Conservation (phyloP, 345 rosid species). For the Eucalyptus curtisii region DNA sequence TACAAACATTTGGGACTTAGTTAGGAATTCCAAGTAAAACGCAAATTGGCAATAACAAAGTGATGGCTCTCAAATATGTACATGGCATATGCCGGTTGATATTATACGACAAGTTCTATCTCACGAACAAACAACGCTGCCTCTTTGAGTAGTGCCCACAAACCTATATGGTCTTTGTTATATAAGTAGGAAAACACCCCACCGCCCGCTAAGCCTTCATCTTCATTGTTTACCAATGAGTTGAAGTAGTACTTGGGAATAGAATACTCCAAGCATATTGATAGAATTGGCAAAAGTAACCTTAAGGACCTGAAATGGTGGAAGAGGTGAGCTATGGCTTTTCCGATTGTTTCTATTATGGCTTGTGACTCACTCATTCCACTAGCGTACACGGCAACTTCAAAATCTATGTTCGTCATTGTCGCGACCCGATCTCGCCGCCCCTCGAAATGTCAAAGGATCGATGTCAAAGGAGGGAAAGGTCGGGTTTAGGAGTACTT, state of each 20-base stretch:
- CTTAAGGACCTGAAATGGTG: rapidly evolving
- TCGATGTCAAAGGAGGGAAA: too few relatives aligned
- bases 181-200: background rate
- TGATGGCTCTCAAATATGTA: background rate
- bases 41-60: rapidly evolving
- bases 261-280: rapidly evolving
- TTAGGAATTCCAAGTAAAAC: background rate
- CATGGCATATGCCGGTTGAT: background rate
- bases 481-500: too few relatives aligned
- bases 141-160: background rate
- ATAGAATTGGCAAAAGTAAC: background rate
- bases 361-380: background rate
- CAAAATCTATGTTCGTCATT: background rate
- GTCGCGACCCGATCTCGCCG: too few relatives aligned
- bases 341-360: too few relatives aligned
- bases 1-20: too few relatives aligned
- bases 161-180: background rate
- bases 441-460: too few relatives aligned
- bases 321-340: background rate
- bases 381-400: background rate
- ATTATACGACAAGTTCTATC: rapidly evolving
- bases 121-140: rapidly evolving
- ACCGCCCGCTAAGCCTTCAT: rapidly evolving
- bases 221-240: background rate
- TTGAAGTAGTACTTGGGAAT: background rate